Percentiles rank a stretch among this genome's conserved stretches.
phyloP scores from a whole-genome alignment of 2,329 filamentous ascomycete genomes.

The Aspergillus niger region DNA sequence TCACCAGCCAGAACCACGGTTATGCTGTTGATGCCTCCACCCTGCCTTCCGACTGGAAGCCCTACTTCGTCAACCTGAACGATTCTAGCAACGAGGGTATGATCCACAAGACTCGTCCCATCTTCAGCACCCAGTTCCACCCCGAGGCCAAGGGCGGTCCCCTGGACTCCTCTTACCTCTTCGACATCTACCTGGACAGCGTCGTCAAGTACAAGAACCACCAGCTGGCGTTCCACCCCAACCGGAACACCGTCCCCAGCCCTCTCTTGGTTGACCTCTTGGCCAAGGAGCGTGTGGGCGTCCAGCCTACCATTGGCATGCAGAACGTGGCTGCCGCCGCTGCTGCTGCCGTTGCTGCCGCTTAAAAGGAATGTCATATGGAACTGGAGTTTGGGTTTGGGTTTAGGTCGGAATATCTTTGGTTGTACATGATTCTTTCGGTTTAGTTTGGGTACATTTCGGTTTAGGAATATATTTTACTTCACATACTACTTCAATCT shows the following conservation, averaged over 20 bases:
- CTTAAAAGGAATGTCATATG: constrained; percentile 10
- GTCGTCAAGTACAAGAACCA: constrained; percentile 86
- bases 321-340: constrained; percentile 44
- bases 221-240: constrained; percentile 67
- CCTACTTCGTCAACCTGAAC: constrained; percentile 98
- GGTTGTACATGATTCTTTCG: constrained; percentile 12
- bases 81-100: constrained; percentile 97
- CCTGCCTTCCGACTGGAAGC: constrained; percentile 84
- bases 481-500: constrained; percentile 25
- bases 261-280: constrained; percentile 88
- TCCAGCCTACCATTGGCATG: constrained; percentile 67
- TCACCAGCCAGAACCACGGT: constrained; percentile 97
- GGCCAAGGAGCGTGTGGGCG: constrained; percentile 91
- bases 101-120: constrained; percentile 93
- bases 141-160: constrained; percentile 97
- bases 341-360: constrained; percentile 32
- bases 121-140: constrained; percentile 99
- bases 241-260: constrained; percentile 83
- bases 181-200: constrained; percentile 92
- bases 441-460: constrained; percentile 12
- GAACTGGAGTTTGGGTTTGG: constrained; percentile 17
- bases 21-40: constrained; percentile 90
- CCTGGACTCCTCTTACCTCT: constrained; percentile 92
- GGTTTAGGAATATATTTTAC: constrained; percentile 14
- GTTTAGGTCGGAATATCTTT: constrained; percentile 14